Conservation (phyloP, 2,329 filamentous ascomycete genomes). For the Ophiostoma australiae region DNA sequence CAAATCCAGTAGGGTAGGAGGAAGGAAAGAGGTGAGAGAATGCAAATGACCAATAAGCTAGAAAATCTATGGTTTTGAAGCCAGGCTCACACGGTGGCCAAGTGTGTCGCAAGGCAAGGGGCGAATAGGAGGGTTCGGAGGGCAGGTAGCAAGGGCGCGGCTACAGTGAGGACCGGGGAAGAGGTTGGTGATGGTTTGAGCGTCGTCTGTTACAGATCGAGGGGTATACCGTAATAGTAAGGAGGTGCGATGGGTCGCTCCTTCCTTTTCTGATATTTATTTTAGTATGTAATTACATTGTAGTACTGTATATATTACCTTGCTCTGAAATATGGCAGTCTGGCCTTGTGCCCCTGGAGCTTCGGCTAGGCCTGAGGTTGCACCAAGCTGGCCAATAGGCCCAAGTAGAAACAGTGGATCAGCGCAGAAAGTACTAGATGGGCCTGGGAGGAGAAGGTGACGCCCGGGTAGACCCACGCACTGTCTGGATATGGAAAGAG, state of each 20-base stretch:
- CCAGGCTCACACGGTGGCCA: not conserved
- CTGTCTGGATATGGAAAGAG: slow-evolving; percentile 2
- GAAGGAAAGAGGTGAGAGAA: not conserved
- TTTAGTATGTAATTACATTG: not conserved
- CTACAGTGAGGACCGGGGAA: not conserved
- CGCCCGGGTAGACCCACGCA: slow-evolving; percentile 8
- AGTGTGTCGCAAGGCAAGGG: slow-evolving; percentile 8
- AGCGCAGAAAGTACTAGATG: not conserved
- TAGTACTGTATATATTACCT: no score
- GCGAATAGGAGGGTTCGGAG: not conserved
- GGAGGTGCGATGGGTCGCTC: slow-evolving; percentile 14
- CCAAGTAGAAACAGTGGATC: not conserved
- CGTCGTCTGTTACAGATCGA: slow-evolving; percentile 14
- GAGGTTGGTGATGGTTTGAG: slow-evolving; percentile 10
- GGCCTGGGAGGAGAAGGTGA: slow-evolving; percentile 5
- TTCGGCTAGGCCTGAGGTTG: not conserved
- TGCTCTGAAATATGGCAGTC: not conserved
- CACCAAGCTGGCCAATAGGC: not conserved
- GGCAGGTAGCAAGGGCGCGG: not conserved
- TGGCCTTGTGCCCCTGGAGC: slow-evolving; percentile 6
- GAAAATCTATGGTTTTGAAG: not conserved
- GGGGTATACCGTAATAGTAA: slow-evolving; percentile 11
- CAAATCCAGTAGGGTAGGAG: not conserved
- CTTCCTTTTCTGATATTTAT: not conserved
- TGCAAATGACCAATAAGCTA: not conserved